Evolutionary conservation across 441 rosid genomes (phyloP), one percentile per base, ranked within the genome.

Genomic region (Populus hybrid): DNA sequence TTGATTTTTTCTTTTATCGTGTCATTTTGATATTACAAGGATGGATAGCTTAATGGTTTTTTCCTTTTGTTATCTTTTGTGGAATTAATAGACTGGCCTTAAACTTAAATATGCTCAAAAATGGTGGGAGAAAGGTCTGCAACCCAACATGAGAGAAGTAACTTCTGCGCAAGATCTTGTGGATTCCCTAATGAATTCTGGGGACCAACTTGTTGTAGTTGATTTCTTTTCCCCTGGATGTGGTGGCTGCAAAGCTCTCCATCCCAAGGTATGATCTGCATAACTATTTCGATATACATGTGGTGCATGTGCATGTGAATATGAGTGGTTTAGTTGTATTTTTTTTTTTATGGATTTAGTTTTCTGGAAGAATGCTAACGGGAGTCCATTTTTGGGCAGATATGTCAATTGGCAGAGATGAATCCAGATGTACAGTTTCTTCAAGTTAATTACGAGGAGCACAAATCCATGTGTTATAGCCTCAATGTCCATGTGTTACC

Each of bases 161-260:
- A 79, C 83, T 57, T 90, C 95, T 42, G 99, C 99, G 0, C 94
- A 92, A 81, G 94, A 95, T 11, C 90, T 95, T 53, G 97, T 91
- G 64, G 92, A 89, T 30, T 89, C 92, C 71, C 91, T 95, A 10
- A 12, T 68, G 2, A 84, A 84, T 78, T 88, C 95, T 11, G 98
- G 96, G 63, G 98, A 95, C 81, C 86, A 92, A 78, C 97, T 95
- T 70, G 90, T 93, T 5, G 72, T 95, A 8, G 87, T 95, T 75
- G 97, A 91, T 87, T 93, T 95, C 92, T 93, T 91, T 87, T 95
- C 99, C 2, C 99, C 99, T 34, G 98, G 97, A 7, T 95, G 99
- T 65, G 96, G 99, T 18, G 98, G 99, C 74, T 95, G 99, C 87
- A 95, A 85, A 81, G 98, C 98, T 77, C 94, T 95, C 42, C 99